Base-by-base conservation (phyloP, 1,139 yeast genomes). In the Magnusiomyces tetraspermus region DNA sequence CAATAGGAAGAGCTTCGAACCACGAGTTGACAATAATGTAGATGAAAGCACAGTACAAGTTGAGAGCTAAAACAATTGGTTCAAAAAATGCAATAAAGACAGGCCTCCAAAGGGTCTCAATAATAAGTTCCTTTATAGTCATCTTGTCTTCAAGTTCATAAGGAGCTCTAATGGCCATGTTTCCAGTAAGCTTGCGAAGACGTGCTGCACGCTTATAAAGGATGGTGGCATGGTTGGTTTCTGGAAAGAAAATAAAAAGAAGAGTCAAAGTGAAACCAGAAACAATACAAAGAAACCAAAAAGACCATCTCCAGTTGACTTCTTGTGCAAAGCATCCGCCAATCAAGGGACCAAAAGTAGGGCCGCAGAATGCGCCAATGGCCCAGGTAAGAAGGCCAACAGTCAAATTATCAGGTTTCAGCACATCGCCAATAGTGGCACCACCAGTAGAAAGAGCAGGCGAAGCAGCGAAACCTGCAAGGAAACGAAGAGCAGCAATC, bases 401-500 rank as follows among this genome's bases (percentile, higher is more conserved):
- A 36, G 57, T 53, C 37, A 62, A 37, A 1, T 57, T 54, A 10
- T 57, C 45, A n/a, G 52, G 54, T 1, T 60, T 63, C 41, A 57
- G 28, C 28, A 67, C 56, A 68, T 89, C 97, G 55, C 84, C 76
- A 56, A 88, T 77, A 2, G 95, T 80, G 55, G 96, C 97, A 55
- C 90, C 94, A 13, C 92, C 96, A 59, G 86, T 80, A 2, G 95
- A 82, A 64, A 89, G 74, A 0, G 95, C 89, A 3, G 96, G 96
- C 3, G 92, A 80, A 0, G 94, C 86, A 54, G 85, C 75, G 33
- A 84, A 73, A 2, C 97, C 97, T 40, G 89, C 77, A 60, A 89
- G 78, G 65, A 88, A 85, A 60, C 97, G 74, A 51, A 86, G 70
- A 1, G 87, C 83, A 49, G 86, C 71, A 26, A 71, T 60, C 1